Conservation (phyloP, 257 asterid genomes). For the Solanum pinnatisectum region DNA sequence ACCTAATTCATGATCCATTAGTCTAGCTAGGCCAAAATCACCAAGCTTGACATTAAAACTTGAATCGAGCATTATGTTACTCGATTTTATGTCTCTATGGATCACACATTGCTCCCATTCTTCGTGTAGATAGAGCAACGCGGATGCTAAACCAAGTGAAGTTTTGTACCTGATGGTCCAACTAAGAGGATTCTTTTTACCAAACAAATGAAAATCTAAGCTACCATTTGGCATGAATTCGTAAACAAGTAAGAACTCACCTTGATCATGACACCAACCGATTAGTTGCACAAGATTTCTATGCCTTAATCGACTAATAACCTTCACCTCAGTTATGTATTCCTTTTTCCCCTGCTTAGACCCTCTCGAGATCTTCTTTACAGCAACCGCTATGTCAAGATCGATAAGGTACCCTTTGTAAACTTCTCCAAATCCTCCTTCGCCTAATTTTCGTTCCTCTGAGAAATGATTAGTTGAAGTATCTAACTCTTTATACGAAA, state of each 20-base stretch:
- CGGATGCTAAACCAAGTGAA: conserved; percentile 22
- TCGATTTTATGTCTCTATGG: conserved; percentile 29
- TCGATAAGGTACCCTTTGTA: conserved; percentile 20
- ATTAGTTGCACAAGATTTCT: conserved; percentile 26
- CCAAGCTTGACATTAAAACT: conserved; percentile 29
- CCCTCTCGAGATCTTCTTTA: conserved; percentile 24
- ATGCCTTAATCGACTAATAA: conserved; percentile 26
- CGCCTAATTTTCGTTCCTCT: conserved; percentile 19
- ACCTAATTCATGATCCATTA: conserved; percentile 26
- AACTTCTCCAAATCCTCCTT: conserved; percentile 33
- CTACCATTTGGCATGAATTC: conserved; percentile 32
- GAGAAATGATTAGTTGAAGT: conserved; percentile 28
- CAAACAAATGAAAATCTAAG: conserved; percentile 20
- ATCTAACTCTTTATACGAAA: conserved; percentile 17
- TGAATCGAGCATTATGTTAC: conserved; percentile 29
- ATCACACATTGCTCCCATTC: conserved; percentile 36
- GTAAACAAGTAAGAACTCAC: conserved; percentile 28
- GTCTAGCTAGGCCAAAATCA: conserved; percentile 29
- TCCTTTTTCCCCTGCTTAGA: conserved; percentile 31
- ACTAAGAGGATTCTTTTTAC: conserved; percentile 10
- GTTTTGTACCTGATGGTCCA: conserved; percentile 25
- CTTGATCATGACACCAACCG: conserved; percentile 36
- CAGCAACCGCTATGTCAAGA: conserved; percentile 23
- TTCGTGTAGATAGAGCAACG: conserved; percentile 31
- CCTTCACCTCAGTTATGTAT: conserved; percentile 31